Base-by-base conservation (phyloP, 1,139 yeast species). In the Magnusiomyces magnusii region DNA sequence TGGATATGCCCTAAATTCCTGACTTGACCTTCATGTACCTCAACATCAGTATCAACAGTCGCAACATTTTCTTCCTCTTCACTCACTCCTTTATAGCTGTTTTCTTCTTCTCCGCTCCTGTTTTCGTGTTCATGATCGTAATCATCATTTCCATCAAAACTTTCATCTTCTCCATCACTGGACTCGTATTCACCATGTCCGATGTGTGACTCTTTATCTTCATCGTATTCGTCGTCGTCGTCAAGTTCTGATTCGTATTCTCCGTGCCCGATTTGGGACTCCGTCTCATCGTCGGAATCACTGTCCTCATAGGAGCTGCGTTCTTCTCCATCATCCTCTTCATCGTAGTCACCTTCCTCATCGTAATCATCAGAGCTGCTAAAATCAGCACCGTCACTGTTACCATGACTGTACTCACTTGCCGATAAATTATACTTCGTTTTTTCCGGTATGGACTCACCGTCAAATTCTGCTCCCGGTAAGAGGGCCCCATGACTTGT, bases 181-280 rank as follows among this genome's bases (percentile, higher is more conserved):
- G 49, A 21, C 27, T 44, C 49, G 17, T 44, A 44, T 44, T 44
- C 49, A 21, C 27, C 51, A 49, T 49, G 21, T 49, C 51, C 36
- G 21, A 27, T 17, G 15, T 49, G 9, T 25, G 51, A 25, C 21
- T 15, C 36, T 21, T 27, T 28, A 19, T 24, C 9, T 36, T 28
- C 23, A 31, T 27, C 36, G 7, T 49, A 17, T 17, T 49, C 51
- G 21, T 47, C 13, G 13, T 21, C 24, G 50, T 47, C 10, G 5
- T 47, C 24, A 21, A 47, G 9, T 9, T 49, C 36, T 28, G 51
- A 49, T 17, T 28, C 36, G 36, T 49, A 49, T 27, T 49, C 51
- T 28, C 36, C 34, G 19, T 27, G 23, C 5, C 36, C 51, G 25
- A 27, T 49, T 27, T 49, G 23, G 9, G 31, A 27, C n/a, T 51